phyloP scores from a whole-genome alignment of 306 rosid species.

The Quercus bicolor region DNA sequence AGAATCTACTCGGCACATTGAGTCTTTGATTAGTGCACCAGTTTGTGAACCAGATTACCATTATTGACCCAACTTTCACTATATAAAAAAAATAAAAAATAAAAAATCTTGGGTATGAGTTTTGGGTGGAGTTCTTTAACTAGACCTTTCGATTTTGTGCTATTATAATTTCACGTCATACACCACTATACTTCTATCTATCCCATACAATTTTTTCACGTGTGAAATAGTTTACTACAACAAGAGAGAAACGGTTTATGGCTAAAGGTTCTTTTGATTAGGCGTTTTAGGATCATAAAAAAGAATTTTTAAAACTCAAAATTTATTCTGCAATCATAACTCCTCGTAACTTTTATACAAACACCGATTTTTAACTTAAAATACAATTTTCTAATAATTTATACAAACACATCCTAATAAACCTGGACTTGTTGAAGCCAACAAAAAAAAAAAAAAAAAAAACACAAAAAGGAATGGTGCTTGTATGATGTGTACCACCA shows the following conservation, averaged over 20 bases:
- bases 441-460: background rate
- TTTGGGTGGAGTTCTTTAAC: slow-evolving; percentile 22
- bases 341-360: too few relatives aligned
- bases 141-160: slow-evolving; percentile 7
- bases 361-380: too few relatives aligned
- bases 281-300: too few relatives aligned
- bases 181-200: slow-evolving; percentile 32
- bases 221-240: slow-evolving; percentile 14
- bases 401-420: too few relatives aligned
- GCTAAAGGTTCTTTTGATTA: rapidly evolving
- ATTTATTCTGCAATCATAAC: too few relatives aligned
- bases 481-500: slow-evolving; percentile 59
- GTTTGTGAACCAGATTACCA: slow-evolving; percentile 29
- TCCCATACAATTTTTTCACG: slow-evolving; percentile 15
- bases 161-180: slow-evolving; percentile 31
- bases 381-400: too few relatives aligned
- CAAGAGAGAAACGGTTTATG: background rate
- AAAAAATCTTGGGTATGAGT: background rate
- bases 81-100: background rate
- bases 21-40: slow-evolving; percentile 25
- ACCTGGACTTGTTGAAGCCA: background rate
- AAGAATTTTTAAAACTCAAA: too few relatives aligned
- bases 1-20: slow-evolving; percentile 15
- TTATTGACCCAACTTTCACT: slow-evolving; percentile 28
- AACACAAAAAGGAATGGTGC: slow-evolving; percentile 23